A percentile compares a stretch with the other conserved stretches of the same genome.
These are phyloP conservation scores for Tuber calosporum DNA, from an alignment of 495 filamentous ascomycete species.

Conservation along the genomic window DNA sequence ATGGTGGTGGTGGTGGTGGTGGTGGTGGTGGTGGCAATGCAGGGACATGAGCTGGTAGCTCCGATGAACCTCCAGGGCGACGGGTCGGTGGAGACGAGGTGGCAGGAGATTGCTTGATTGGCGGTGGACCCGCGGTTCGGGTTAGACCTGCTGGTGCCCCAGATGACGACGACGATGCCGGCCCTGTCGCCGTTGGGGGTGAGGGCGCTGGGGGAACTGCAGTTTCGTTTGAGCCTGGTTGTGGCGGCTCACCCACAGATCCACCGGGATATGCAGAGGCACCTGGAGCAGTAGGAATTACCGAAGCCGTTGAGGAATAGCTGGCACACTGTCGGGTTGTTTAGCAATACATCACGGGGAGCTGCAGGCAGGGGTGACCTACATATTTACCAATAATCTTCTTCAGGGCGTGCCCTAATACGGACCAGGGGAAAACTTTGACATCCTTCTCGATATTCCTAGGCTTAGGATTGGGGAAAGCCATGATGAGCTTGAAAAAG, in stretches of 20 bases:
- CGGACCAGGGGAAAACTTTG: slow-evolving; percentile 94
- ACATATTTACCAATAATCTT: slow-evolving; percentile 99
- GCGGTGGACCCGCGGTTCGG: slow-evolving; percentile 29
- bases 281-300: slow-evolving; percentile 36
- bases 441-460: slow-evolving; percentile 98
- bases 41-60: slow-evolving; percentile 26
- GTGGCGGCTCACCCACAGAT: slow-evolving; percentile 14
- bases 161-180: slow-evolving; percentile 28
- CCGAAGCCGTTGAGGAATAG: slow-evolving; percentile 41
- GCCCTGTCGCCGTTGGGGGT: slow-evolving; percentile 24
- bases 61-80: slow-evolving; percentile 24
- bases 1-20: slow-evolving; percentile 26
- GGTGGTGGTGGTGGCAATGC: slow-evolving; percentile 32
- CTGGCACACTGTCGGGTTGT: slow-evolving; percentile 37
- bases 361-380: slow-evolving; percentile 43
- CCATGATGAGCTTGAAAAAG: slow-evolving; percentile 99
- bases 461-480: slow-evolving; percentile 88
- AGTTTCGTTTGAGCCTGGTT: slow-evolving; percentile 13
- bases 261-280: slow-evolving; percentile 34
- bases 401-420: slow-evolving; percentile 70
- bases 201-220: slow-evolving; percentile 25
- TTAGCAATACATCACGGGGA: background rate
- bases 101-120: slow-evolving; percentile 26
- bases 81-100: slow-evolving; percentile 27
- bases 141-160: slow-evolving; percentile 22